Percentiles rank a stretch among this genome's conserved stretches.
Conservation (phyloP, 768 basidiomycete species). For the Myochromella boudieri region DNA sequence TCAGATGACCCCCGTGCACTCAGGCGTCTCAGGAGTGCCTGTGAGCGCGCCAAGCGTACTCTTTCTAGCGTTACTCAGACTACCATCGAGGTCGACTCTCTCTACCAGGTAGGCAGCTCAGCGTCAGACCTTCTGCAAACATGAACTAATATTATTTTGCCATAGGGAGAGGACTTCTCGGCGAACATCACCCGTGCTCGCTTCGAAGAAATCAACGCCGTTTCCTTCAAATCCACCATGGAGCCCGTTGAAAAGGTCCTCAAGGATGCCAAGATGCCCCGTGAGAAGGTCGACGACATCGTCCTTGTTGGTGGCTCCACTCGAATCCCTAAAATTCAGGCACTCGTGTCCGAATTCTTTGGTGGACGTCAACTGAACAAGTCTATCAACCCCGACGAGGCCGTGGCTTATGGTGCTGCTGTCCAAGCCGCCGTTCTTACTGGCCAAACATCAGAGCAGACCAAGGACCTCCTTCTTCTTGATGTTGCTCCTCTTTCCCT, state of each 20-base stretch:
- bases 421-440: constrained; percentile 99
- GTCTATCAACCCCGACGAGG: constrained; percentile 99
- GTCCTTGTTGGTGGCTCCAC: constrained; percentile 99
- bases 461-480: constrained; percentile 95
- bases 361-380: constrained; percentile 98
- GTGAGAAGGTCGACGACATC: constrained; percentile 97
- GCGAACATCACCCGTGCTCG: constrained; percentile 99
- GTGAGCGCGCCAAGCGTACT: constrained; percentile 99
- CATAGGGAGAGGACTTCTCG: constrained; percentile 93
- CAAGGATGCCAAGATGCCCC: constrained; percentile 97
- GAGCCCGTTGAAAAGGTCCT: constrained; percentile 99
- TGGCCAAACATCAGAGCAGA: constrained; percentile 98
- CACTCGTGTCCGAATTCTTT: constrained; percentile 98
- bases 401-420: constrained; percentile 99
- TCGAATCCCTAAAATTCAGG: constrained; percentile 99
- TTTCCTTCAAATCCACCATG: constrained; percentile 93
- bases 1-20: constrained; percentile 96
- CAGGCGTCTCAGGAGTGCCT: constrained; percentile 92
- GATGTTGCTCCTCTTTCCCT: constrained; percentile 98
- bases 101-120: constrained; percentile 71
- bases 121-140: neutral
- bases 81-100: constrained; percentile 98
- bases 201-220: constrained; percentile 99
- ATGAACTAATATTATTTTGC: neutral
- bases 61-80: constrained; percentile 98